A percentile compares a stretch with the other conserved stretches of the same genome.
Evolutionary conservation across 805 yeast species (phyloP).

Genomic region (Komagataella pastoris): DNA sequence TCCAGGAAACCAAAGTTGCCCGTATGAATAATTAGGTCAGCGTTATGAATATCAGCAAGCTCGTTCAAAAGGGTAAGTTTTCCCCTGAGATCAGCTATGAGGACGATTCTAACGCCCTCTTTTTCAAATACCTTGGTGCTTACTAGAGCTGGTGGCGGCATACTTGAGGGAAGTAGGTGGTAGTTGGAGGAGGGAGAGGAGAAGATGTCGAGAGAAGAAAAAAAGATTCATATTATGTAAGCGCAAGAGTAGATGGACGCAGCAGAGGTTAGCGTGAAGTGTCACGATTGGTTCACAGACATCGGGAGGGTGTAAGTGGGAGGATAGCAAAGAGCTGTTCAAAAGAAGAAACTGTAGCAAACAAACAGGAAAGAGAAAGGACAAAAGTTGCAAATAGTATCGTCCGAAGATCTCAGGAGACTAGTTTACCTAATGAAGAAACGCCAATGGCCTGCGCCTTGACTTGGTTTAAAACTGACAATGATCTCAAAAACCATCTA

Average conservation of each 20-base stretch:
- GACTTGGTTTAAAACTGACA: background rate
- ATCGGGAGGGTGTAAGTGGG: background rate
- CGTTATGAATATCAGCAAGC: slow-evolving; percentile 31
- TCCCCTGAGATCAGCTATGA: slow-evolving; percentile 46
- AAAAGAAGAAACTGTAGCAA: background rate
- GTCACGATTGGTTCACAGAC: background rate
- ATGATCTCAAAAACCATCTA: background rate
- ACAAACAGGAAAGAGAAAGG: too few relatives aligned
- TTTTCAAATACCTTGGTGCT: slow-evolving; percentile 10
- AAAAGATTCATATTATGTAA: background rate
- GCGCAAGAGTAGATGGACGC: background rate
- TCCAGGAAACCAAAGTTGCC: slow-evolving; percentile 78
- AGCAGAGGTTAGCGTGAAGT: background rate
- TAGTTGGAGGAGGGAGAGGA: background rate
- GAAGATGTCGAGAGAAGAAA: background rate
- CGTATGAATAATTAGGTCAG: slow-evolving; percentile 48
- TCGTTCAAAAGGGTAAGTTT: slow-evolving; percentile 33
- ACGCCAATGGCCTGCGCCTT: background rate
- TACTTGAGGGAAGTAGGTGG: background rate
- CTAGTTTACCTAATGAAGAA: too few relatives aligned
- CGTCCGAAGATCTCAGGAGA: background rate
- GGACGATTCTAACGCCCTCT: slow-evolving; percentile 24
- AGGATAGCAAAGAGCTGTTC: background rate
- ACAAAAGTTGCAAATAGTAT: too few relatives aligned
- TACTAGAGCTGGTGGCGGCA: background rate